These are phyloP conservation scores for Trichoderma aggressivum DNA, from an alignment of 2,329 filamentous ascomycete genomes.

Conservation along the genomic window DNA sequence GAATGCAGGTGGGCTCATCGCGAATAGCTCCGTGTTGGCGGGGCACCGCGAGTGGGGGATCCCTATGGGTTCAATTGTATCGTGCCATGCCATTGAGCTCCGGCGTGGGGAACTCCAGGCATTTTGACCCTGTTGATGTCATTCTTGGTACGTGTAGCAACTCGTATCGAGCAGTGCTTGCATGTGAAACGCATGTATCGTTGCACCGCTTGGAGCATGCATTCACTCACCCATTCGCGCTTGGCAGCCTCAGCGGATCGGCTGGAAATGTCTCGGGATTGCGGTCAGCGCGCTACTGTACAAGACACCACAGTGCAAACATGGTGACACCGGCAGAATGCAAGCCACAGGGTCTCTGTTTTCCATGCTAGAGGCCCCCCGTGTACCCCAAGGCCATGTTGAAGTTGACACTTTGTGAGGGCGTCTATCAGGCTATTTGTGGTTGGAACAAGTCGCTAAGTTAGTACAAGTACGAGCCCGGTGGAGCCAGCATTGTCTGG, in stretches of 20 bases:
- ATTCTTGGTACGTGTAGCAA: not conserved
- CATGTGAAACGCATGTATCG: not conserved
- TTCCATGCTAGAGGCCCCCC: not conserved
- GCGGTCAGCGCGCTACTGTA: not conserved
- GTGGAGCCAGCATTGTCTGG: conserved; percentile 1
- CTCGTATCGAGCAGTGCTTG: not conserved
- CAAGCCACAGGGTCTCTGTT: not conserved
- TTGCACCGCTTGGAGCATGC: not conserved
- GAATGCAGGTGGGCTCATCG: not conserved
- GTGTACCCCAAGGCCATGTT: not conserved
- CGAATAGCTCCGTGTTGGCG: not conserved
- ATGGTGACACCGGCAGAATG: not conserved
- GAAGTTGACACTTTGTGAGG: not conserved
- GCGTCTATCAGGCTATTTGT: not conserved
- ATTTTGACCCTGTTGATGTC: not conserved
- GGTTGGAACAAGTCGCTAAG: not conserved
- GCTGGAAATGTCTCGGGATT: not conserved
- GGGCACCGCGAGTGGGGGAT: conserved; percentile 10
- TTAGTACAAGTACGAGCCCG: no score
- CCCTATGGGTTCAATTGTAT: not conserved
- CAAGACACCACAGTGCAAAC: not conserved
- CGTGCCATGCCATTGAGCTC: not conserved
- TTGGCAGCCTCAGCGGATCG: not conserved
- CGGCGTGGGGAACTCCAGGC: not conserved
- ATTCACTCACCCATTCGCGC: not conserved